Conservation (phyloP, 306 rosid genomes). For the Prunus armeniaca region DNA sequence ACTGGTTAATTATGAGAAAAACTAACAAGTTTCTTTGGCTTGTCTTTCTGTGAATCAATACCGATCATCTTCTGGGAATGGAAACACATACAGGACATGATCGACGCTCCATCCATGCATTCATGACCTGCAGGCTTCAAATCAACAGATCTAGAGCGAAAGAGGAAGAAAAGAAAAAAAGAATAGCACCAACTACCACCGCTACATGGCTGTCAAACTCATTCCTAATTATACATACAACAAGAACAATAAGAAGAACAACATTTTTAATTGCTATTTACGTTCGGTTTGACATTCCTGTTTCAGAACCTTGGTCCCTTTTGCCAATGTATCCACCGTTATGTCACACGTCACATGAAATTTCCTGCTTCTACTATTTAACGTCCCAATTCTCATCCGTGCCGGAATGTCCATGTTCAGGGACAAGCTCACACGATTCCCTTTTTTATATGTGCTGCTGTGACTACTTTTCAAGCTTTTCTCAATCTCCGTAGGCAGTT, state of each 20-base stretch:
- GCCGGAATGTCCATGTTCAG: constrained; percentile 30
- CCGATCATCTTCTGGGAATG: too few relatives aligned
- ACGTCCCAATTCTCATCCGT: constrained; percentile 18
- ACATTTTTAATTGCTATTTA: constrained; percentile 4
- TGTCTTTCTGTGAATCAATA: too few relatives aligned
- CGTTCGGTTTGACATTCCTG: constrained; percentile 39
- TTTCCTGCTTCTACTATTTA: constrained; percentile 21
- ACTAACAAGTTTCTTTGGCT: too few relatives aligned
- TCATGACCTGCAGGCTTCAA: neutral
- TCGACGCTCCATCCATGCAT: neutral
- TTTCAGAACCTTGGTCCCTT: constrained; percentile 31
- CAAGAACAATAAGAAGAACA: neutral
- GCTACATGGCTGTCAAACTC: neutral
- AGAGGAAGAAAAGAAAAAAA: neutral
- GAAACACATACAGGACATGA: too few relatives aligned
- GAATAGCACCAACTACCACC: neutral
- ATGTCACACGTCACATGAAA: constrained; percentile 35
- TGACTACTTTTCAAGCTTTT: constrained; percentile 19
- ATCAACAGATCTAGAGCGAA: neutral
- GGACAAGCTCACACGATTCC: constrained; percentile 16
- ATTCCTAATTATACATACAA: neutral
- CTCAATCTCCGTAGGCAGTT: constrained; percentile 32
- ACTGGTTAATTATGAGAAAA: too few relatives aligned
- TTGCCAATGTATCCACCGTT: constrained; percentile 42
- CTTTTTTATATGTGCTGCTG: neutral